A percentile compares a stretch with the other conserved stretches of the same genome.
These are phyloP conservation scores for Xylaria sp. DNA, from an alignment of 2,329 filamentous ascomycete species.

Conservation along the genomic window DNA sequence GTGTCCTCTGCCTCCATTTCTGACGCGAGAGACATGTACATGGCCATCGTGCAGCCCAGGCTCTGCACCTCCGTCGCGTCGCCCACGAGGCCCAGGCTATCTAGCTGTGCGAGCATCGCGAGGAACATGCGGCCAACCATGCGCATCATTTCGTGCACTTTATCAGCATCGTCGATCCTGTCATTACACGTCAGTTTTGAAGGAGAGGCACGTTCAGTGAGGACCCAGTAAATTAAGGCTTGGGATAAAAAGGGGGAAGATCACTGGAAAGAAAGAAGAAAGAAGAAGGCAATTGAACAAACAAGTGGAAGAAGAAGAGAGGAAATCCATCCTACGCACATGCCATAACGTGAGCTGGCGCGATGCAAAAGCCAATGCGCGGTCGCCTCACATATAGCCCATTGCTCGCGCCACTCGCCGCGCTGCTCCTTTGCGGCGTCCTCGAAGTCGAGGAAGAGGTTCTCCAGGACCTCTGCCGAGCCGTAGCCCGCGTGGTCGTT, in stretches of 20 bases:
- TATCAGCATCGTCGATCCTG: slow-evolving; percentile 48
- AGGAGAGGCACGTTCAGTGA: not conserved
- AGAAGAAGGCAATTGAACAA: not conserved
- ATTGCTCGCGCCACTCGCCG: slow-evolving; percentile 52
- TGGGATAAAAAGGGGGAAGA: not conserved
- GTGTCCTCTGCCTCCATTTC: slow-evolving; percentile 31
- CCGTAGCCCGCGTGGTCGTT: slow-evolving; percentile 56
- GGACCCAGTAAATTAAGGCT: not conserved
- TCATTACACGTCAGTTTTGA: not conserved
- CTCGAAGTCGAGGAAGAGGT: slow-evolving; percentile 53
- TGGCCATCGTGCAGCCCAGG: slow-evolving; percentile 52
- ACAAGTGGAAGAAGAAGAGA: too few relatives aligned
- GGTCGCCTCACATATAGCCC: slow-evolving; percentile 53
- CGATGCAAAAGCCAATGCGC: slow-evolving; percentile 46
- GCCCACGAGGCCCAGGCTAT: slow-evolving; percentile 48
- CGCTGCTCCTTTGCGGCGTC: slow-evolving; percentile 45
- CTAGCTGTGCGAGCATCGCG: slow-evolving; percentile 53
- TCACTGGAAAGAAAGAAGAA: not conserved
- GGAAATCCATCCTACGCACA: slow-evolving; percentile 36
- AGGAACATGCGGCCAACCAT: slow-evolving; percentile 52
- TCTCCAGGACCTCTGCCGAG: slow-evolving; percentile 55
- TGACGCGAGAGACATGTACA: slow-evolving; percentile 46
- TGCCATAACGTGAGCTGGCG: slow-evolving; percentile 29
- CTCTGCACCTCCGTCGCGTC: slow-evolving; percentile 51
- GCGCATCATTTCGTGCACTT: slow-evolving; percentile 32